Conservation (phyloP, 1,284 basidiomycete species). For the Earliella scabrosa region DNA sequence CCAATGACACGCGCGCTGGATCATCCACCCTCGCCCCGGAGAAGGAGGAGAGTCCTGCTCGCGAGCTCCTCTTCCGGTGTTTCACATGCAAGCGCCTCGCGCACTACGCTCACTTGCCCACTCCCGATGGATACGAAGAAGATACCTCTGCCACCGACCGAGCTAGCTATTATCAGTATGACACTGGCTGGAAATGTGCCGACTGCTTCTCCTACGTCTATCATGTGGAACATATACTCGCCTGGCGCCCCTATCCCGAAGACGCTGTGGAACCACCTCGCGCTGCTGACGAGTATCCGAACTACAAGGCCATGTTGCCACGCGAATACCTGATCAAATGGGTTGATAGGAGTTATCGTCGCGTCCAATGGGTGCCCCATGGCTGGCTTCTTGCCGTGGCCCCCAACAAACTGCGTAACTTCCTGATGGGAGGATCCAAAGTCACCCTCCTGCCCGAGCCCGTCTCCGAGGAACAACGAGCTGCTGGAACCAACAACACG, state of each 20-base stretch:
- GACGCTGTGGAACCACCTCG: slow-evolving; percentile 57
- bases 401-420: slow-evolving; percentile 71
- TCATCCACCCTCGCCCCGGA: no score
- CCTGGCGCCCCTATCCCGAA: slow-evolving; percentile 83
- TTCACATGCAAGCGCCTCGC: slow-evolving; percentile 77
- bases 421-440: slow-evolving; percentile 71
- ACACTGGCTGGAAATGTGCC: slow-evolving; percentile 74
- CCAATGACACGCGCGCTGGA: no score
- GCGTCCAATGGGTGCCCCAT: slow-evolving; percentile 88
- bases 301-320: slow-evolving; percentile 67
- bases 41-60: slow-evolving; percentile 12
- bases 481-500: slow-evolving; percentile 32
- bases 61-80: slow-evolving; percentile 78
- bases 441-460: slow-evolving; percentile 65
- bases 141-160: slow-evolving; percentile 47
- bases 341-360: slow-evolving; percentile 74
- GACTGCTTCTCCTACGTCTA: slow-evolving; percentile 81
- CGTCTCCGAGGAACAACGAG: slow-evolving; percentile 27
- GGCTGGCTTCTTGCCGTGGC: slow-evolving; percentile 80
- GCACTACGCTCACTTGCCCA: slow-evolving; percentile 77
- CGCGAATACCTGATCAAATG: slow-evolving; percentile 93
- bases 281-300: slow-evolving; percentile 46
- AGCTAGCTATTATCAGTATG: slow-evolving; percentile 66
- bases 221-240: slow-evolving; percentile 84
- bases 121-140: slow-evolving; percentile 45